These are phyloP conservation scores for Obelidium mucronatum DNA, from an alignment of 192 early-diverging fungal genomes.

Conservation along the genomic window DNA sequence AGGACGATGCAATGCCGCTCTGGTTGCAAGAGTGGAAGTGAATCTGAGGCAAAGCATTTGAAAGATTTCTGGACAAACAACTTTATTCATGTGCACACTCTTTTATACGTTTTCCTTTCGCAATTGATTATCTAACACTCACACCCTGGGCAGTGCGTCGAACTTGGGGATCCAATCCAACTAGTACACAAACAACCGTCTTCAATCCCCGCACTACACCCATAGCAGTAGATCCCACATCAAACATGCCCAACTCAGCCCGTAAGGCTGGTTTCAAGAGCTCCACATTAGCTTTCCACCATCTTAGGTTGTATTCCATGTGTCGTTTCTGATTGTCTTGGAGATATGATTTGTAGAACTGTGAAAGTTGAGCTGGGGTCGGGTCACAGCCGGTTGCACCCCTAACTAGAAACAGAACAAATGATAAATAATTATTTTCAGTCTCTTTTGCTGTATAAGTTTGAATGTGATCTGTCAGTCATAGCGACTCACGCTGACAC, in stretches of 20 bases:
- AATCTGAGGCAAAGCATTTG: no score
- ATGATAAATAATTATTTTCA: no score
- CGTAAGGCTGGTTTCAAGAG: conserved; percentile 25
- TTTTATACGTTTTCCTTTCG: no score
- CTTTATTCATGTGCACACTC: no score
- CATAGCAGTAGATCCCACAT: neutral
- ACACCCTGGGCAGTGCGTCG: conserved; percentile 8
- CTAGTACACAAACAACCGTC: neutral
- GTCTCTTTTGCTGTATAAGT: no score
- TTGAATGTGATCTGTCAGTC: no score
- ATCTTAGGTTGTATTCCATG: conserved; percentile 41
- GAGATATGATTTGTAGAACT: conserved; percentile 48
- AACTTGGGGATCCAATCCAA: conserved; percentile 14
- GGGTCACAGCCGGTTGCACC: conserved; percentile 19
- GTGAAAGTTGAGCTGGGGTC: conserved; percentile 38
- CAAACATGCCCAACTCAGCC: conserved; percentile 32
- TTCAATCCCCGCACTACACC: neutral
- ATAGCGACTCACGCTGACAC: no score
- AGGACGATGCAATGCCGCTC: no score
- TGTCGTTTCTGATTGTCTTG: conserved; percentile 33
- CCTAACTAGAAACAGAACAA: no score
- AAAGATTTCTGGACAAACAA: no score
- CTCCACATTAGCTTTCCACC: conserved; percentile 40
- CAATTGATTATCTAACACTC: neutral
- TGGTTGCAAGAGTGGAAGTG: no score